Base-by-base conservation (phyloP, 2,329 filamentous ascomycete species). In the Monascus ruber region DNA sequence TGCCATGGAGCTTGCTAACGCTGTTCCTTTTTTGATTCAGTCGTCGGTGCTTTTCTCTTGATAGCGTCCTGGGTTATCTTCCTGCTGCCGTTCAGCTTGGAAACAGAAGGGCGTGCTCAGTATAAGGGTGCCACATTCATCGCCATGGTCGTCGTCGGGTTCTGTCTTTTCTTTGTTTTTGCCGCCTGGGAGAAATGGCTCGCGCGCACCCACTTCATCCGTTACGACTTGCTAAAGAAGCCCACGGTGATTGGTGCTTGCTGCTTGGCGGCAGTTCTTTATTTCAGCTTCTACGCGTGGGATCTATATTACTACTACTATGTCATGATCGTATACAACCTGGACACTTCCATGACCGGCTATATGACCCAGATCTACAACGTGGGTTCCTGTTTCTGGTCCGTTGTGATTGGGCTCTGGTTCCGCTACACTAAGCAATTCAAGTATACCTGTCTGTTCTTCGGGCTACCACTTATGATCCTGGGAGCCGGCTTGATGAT, bases 81-180 rank as follows among this genome's bases (percentile, higher is more conserved):
- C 54, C 68, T 85, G 3, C 67, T 85, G 10, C 76, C 81, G 0
- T 81, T 85, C 60, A 76, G 66, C 36, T 65, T 85, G 17, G 56
- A 64, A 36, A 48, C 51, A n/a, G 55, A 54, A 25, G 58, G 65
- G 11, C 50, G 54, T 6, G 48, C 62, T 5, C 49, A 56, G n/a
- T 74, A 70, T 60, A 44, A 56, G 2, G 65, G 64, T 10, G 60
- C 68, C 6, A 51, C 65, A 9, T 69, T 76, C 44, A 69, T 76
- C 41, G 61, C 56, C 26, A 68, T 77, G 55, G 45, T 68, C 5
- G 64, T 79, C 2, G 47, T 80, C 26, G 79, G 80, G 0, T 55
- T 71, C 24, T 41, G 70, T 0, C 64, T 74, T 5, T 59, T 83
- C 5, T 53, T 73, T 1, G 52, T 58, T 8, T 81, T 81, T 41